phyloP scores from a whole-genome alignment of 1,139 yeast genomes.

The Geotrichum phurueaensis region DNA sequence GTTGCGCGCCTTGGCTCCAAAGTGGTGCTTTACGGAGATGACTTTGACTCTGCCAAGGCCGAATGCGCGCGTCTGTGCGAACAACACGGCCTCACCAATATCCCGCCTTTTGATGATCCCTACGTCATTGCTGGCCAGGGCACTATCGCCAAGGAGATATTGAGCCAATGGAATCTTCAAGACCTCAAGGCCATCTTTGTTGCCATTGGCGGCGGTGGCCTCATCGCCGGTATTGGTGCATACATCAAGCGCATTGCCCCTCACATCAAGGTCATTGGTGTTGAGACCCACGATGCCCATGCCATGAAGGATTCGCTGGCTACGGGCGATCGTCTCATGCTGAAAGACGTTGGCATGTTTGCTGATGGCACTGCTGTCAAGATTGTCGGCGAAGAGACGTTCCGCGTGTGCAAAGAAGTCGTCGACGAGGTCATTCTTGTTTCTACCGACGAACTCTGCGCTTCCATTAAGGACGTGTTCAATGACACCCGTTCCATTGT shows the following conservation, averaged over 20 bases:
- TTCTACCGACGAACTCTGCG: conserved; percentile 91
- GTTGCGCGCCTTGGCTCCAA: conserved; percentile 90
- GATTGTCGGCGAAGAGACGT: conserved; percentile 83
- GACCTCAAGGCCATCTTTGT: conserved; percentile 82
- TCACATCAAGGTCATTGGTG: conserved; percentile 90
- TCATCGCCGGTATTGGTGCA: conserved; percentile 83
- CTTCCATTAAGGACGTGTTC: conserved; percentile 93
- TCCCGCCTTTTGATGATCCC: conserved; percentile 97
- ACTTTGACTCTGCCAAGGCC: conserved; percentile 84
- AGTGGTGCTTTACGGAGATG: conserved; percentile 88
- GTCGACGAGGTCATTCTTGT: conserved; percentile 88
- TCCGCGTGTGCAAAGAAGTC: conserved; percentile 67
- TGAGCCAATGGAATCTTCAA: conserved; percentile 76
- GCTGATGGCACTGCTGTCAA: conserved; percentile 99
- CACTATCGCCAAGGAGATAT: conserved; percentile 86
- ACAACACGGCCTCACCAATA: conserved; percentile 71
- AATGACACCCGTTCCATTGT: conserved; percentile 91
- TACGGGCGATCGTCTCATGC: conserved; percentile 47
- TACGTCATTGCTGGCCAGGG: conserved; percentile 99
- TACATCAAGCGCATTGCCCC: conserved; percentile 96
- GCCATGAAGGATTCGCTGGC: conserved; percentile 75
- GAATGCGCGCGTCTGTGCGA: conserved; percentile 72
- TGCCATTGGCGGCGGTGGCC: conserved; percentile 97
- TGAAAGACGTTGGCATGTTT: conserved; percentile 82
- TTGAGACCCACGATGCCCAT: conserved; percentile 92